Evolutionary conservation across 192 early-diverging fungal genomes (phyloP).

Genomic region (Physocladia obscura): DNA sequence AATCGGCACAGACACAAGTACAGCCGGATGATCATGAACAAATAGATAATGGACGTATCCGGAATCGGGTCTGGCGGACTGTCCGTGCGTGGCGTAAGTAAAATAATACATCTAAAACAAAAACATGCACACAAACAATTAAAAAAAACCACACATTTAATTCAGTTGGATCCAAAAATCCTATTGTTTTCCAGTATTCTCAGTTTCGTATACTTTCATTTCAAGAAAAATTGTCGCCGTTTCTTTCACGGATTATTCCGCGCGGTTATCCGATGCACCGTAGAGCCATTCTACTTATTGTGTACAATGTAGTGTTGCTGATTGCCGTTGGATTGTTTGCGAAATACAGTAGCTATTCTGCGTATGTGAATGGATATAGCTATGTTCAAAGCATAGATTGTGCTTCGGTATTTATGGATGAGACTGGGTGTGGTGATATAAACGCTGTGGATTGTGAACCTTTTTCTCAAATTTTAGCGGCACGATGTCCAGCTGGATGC

Average conservation of each 20-base stretch:
- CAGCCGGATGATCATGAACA: not conserved
- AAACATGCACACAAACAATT: not conserved
- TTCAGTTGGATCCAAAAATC: not conserved
- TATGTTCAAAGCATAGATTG: not conserved
- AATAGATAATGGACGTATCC: not conserved
- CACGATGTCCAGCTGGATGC: conserved; percentile 21
- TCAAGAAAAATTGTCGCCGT: not conserved
- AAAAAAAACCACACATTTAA: not conserved
- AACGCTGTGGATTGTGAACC: conserved; percentile 13
- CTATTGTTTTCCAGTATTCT: not conserved
- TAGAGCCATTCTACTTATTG: not conserved
- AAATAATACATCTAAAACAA: not conserved
- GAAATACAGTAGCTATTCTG: not conserved
- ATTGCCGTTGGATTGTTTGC: conserved; percentile 6
- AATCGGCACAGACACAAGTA: not conserved
- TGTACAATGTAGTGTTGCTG: not conserved
- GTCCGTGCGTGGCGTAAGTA: not conserved
- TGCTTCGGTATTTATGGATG: not conserved
- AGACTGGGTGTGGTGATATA: conserved; percentile 6
- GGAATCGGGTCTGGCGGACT: not conserved
- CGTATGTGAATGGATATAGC: not conserved
- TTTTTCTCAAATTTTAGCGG: conserved; percentile 4
- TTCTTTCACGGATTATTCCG: not conserved
- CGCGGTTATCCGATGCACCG: not conserved
- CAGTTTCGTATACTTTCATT: not conserved